phyloP scores from a whole-genome alignment of 805 yeast genomes.

The Isabelozyma rhagii region DNA sequence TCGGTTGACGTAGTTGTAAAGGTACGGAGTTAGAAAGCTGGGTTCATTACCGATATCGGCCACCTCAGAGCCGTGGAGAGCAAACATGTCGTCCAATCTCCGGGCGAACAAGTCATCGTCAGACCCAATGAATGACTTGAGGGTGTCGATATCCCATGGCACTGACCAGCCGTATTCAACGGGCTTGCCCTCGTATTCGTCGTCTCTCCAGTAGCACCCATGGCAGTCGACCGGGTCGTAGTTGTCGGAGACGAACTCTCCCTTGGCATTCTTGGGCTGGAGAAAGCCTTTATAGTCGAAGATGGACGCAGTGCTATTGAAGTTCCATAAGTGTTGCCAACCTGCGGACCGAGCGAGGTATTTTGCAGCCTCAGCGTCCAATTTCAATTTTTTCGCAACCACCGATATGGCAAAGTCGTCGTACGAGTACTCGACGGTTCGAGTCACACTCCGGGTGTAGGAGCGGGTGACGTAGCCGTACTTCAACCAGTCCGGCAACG shows the following conservation, averaged over 20 bases:
- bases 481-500: slow-evolving; percentile 28
- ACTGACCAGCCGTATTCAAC: slow-evolving; percentile 35
- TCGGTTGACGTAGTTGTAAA: slow-evolving; percentile 27
- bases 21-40: slow-evolving; percentile 31
- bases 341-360: slow-evolving; percentile 28
- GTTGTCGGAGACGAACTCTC: slow-evolving; percentile 18
- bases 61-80: slow-evolving; percentile 19
- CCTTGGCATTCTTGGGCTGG: slow-evolving; percentile 28
- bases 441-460: slow-evolving; percentile 27
- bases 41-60: slow-evolving; percentile 39
- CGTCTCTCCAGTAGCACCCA: slow-evolving; percentile 32
- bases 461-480: slow-evolving; percentile 29
- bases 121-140: slow-evolving; percentile 22
- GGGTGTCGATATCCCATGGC: slow-evolving; percentile 27
- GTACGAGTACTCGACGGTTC: slow-evolving; percentile 36
- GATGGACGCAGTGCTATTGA: slow-evolving; percentile 13
- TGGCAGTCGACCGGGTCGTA: slow-evolving; percentile 31
- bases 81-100: slow-evolving; percentile 34
- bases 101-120: slow-evolving; percentile 16
- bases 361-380: slow-evolving; percentile 14
- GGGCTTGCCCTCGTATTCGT: slow-evolving; percentile 30
- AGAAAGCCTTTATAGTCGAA: slow-evolving; percentile 27
- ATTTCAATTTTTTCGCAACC: slow-evolving; percentile 28
- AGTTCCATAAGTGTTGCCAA: slow-evolving; percentile 37
- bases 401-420: slow-evolving; percentile 32